These are phyloP conservation scores for Amanita phalloides DNA, from an alignment of 768 basidiomycete genomes.

Conservation along the genomic window DNA sequence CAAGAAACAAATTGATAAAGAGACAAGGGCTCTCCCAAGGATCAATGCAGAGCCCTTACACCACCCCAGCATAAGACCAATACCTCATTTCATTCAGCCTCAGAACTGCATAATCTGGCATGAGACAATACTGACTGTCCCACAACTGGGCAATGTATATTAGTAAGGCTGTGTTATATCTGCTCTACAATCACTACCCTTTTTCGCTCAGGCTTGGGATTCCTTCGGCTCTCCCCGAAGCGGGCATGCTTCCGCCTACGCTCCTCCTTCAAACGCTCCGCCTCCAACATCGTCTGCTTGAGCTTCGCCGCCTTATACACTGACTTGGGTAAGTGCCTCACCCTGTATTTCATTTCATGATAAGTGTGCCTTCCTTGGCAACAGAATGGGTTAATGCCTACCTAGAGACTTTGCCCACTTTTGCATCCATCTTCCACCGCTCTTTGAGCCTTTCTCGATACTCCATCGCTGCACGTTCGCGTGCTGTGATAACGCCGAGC, in stretches of 20 bases:
- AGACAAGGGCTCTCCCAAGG: too few species aligned
- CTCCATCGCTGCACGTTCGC: conserved; percentile 87
- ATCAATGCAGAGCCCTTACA: too few species aligned
- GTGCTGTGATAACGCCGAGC: conserved; percentile 80
- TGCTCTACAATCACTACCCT: conserved; percentile 80
- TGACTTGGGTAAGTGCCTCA: conserved; percentile 82
- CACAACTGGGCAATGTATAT: too few species aligned
- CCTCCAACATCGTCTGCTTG: conserved; percentile 90
- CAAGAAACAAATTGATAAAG: too few species aligned
- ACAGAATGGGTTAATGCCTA: conserved; percentile 16
- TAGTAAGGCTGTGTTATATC: conserved; percentile 22
- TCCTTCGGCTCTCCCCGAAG: conserved; percentile 52
- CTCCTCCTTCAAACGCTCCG: conserved; percentile 86
- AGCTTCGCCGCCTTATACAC: conserved; percentile 81
- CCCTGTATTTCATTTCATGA: conserved; percentile 24
- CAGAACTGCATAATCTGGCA: too few species aligned
- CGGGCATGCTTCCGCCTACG: conserved; percentile 83
- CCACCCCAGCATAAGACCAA: too few species aligned
- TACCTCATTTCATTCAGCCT: too few species aligned
- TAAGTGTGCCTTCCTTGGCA: not conserved
- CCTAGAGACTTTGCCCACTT: conserved; percentile 77
- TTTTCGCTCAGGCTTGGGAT: conserved; percentile 88
- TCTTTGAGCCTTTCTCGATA: conserved; percentile 84
- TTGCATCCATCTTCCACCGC: conserved; percentile 77
- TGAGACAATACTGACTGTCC: too few species aligned